phyloP scores from a whole-genome alignment of 495 filamentous ascomycete genomes.

The Penicillium turbatum region DNA sequence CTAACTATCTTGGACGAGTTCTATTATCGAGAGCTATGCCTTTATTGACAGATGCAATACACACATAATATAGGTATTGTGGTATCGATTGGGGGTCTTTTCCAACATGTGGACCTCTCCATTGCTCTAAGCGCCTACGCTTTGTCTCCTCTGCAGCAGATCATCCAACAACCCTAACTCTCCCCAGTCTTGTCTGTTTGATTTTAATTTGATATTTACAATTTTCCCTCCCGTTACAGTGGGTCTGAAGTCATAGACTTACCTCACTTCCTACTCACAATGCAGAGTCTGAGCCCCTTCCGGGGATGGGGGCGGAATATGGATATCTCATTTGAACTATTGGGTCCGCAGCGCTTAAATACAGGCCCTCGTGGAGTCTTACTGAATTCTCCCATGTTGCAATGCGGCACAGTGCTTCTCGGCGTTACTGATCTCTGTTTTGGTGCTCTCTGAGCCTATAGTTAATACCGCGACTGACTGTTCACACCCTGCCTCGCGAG shows the following conservation, averaged over 20 bases:
- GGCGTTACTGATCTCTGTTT: conserved; percentile 31
- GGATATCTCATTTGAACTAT: conserved; percentile 22
- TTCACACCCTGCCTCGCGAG: conserved; percentile 38
- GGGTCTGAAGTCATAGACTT: conserved; percentile 3
- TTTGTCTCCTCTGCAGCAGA: conserved; percentile 4
- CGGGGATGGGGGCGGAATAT: conserved; percentile 22
- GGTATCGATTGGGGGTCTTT: neutral
- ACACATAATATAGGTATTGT: neutral
- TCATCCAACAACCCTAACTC: conserved; percentile 1
- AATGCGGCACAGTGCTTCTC: conserved; percentile 35
- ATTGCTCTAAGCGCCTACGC: conserved; percentile 8
- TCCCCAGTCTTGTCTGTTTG: neutral
- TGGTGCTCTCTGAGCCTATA: conserved; percentile 40
- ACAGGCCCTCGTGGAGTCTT: conserved; percentile 37
- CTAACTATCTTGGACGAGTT: neutral
- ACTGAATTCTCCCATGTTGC: conserved; percentile 23
- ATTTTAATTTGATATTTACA: neutral
- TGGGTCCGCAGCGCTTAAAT: conserved; percentile 38
- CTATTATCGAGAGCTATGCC: too few relatives aligned
- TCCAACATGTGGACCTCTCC: neutral
- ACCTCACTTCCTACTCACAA: conserved; percentile 15
- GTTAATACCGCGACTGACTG: conserved; percentile 26
- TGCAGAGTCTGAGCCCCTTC: conserved; percentile 30
- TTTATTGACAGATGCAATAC: too few relatives aligned
- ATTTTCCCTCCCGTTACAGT: neutral